Evolutionary conservation across 352 stramenopile species (phyloP), one percentile per base, ranked within the genome.

Genomic region (Peronospora tabacina): DNA sequence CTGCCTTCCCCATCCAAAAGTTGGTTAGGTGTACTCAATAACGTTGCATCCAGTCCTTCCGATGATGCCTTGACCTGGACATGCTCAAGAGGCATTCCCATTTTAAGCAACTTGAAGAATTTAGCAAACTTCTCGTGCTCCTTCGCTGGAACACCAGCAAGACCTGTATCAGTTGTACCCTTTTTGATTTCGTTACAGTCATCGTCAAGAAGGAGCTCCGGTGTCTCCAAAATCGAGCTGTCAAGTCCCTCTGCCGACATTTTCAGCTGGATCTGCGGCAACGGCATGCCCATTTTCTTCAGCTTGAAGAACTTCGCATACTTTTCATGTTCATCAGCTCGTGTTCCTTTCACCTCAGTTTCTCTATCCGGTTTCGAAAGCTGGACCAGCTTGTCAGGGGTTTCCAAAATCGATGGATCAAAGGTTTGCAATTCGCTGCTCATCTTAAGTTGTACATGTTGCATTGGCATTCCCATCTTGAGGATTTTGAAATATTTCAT

Each of bases 241-340:
- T 98, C 84, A 13, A 97, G 53, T 10, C 87, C 89, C 63, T 98
- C 94, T 11, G 83, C 73, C 7, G 72, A 85, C 85, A 97, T 97
- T 24, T 97, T 96, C 54, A 97, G 65, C 46, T 98, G 78, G 45
- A 97, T 89, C 41, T 95, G 91, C 4, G 78, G 63, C 49, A 91
- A 55, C 5, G 95, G 95, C 80, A 98, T 94, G 7, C 90, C 91
- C 68, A 98, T 90, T 53, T 95, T 96, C 36, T 90, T 83, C 58
- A 98, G 89, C 61, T 97, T 98, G 57, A 98, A 98, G 58, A 96
- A 98, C 49, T 91, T 91, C 2, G 58, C 64, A 63, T 73, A 90
- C 44, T 87, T 87, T 4, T 78, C 66, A 40, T 91, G 78, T 17
- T 86, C 72, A 34, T 79, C 71, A 8, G 66, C 77, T 33, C 61